phyloP scores from a whole-genome alignment of 2,329 filamentous ascomycete genomes.

The Fusarium vanettenii region DNA sequence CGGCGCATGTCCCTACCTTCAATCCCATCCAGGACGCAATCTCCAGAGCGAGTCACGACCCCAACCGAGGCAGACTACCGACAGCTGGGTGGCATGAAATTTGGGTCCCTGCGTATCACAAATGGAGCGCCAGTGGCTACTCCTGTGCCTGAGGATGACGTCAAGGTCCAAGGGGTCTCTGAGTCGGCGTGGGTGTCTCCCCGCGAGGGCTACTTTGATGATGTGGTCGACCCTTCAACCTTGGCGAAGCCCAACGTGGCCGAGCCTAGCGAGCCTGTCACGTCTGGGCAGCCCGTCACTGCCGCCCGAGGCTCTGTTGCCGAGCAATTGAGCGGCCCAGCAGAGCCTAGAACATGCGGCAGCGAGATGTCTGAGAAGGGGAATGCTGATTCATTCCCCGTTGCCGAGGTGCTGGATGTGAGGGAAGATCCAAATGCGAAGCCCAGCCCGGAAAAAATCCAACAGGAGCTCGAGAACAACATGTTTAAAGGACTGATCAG shows the following conservation, averaged over 20 bases:
- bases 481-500: conserved; percentile 40
- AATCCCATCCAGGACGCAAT: conserved; percentile 25
- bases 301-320: conserved; percentile 9
- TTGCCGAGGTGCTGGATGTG: conserved; percentile 52
- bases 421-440: conserved; percentile 59
- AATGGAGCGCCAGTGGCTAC: conserved; percentile 68
- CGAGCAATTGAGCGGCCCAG: conserved; percentile 7
- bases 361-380: conserved; percentile 33
- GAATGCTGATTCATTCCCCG: conserved; percentile 49
- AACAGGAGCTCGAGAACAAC: conserved; percentile 36
- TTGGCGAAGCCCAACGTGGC: conserved; percentile 4
- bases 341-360: conserved; percentile 31
- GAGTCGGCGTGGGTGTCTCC: conserved; percentile 4
- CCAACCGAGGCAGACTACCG: conserved; percentile 67
- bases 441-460: conserved; percentile 37
- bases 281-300: conserved; percentile 3
- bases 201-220: conserved; percentile 21
- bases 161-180: conserved; percentile 12
- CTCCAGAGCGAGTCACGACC: conserved; percentile 46
- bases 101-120: conserved; percentile 71
- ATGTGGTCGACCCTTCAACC: conserved; percentile 3
- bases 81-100: conserved; percentile 71
- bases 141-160: conserved; percentile 43
- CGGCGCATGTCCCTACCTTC: conserved; percentile 51
- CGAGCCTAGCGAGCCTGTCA: not conserved